A percentile compares a stretch with the other conserved stretches of the same genome.
phyloP scores from a whole-genome alignment of 495 filamentous ascomycete genomes.

The Penicillium dipodomyicola region DNA sequence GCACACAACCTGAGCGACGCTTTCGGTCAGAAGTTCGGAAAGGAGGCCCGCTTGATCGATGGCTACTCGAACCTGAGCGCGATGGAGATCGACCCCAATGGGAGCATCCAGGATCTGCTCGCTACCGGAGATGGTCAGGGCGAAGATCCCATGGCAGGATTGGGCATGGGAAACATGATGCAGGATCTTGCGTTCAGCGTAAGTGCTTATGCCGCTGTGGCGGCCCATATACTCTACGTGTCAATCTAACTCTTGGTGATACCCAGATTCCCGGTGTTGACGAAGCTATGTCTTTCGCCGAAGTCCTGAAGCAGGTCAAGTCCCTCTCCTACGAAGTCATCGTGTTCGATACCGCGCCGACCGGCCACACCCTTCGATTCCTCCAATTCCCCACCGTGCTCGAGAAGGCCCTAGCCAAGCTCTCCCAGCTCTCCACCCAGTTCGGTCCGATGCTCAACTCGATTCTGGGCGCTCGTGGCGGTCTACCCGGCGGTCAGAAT shows the following conservation, averaged over 20 bases:
- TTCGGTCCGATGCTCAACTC: conserved; percentile 96
- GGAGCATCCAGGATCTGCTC: conserved; percentile 92
- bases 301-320: conserved; percentile 98
- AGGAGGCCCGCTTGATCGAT: conserved; percentile 89
- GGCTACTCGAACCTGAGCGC: conserved; percentile 93
- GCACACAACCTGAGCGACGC: conserved; percentile 98
- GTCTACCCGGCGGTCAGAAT: conserved; percentile 86
- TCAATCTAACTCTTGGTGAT: conserved; percentile 6
- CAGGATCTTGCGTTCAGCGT: conserved; percentile 70
- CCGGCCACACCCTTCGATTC: conserved; percentile 98
- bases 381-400: conserved; percentile 97
- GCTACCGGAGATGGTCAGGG: conserved; percentile 74
- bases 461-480: conserved; percentile 77
- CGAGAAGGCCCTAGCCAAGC: conserved; percentile 95
- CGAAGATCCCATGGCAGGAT: conserved; percentile 61
- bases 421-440: conserved; percentile 88
- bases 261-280: conserved; percentile 93
- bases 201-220: conserved; percentile 32
- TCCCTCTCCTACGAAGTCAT: conserved; percentile 98
- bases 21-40: conserved; percentile 98
- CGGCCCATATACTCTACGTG: conserved; percentile 5
- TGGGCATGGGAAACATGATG: conserved; percentile 72
- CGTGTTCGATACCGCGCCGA: conserved; percentile 98
- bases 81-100: conserved; percentile 99
- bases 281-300: conserved; percentile 99